Conservation (phyloP, 495 filamentous ascomycete species). For the Neurospora intermedia region DNA sequence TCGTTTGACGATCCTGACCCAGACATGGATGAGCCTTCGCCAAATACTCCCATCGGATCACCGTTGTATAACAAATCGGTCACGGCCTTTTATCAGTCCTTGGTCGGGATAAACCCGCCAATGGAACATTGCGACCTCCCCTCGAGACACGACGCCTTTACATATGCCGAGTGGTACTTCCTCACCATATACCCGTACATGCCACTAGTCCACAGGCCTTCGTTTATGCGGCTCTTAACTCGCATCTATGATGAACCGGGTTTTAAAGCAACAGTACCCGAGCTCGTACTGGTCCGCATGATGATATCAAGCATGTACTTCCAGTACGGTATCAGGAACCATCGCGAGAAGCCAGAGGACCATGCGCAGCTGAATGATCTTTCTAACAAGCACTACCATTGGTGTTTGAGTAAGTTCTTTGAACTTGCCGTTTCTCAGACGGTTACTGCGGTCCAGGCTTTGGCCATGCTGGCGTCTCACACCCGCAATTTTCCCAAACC, state of each 20-base stretch:
- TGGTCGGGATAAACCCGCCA: conserved; percentile 46
- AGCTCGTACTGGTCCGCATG: conserved; percentile 66
- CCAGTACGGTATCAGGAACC: conserved; percentile 55
- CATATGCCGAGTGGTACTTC: conserved; percentile 63
- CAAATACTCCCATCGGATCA: conserved; percentile 27
- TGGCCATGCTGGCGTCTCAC: conserved; percentile 57
- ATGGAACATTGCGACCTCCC: conserved; percentile 47
- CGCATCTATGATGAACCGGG: conserved; percentile 51
- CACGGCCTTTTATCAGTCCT: conserved; percentile 50
- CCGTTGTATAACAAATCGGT: conserved; percentile 58
- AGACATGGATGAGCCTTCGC: conserved; percentile 50
- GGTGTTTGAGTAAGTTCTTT: conserved; percentile 54
- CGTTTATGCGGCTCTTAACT: conserved; percentile 49
- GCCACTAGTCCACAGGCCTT: conserved; percentile 60
- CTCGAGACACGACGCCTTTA: conserved; percentile 43
- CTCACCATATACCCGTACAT: conserved; percentile 59
- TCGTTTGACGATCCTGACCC: conserved; percentile 52
- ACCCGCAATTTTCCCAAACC: conserved; percentile 71
- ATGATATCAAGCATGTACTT: conserved; percentile 60
- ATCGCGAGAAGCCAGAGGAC: conserved; percentile 38
- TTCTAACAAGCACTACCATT: conserved; percentile 68
- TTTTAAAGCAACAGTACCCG: conserved; percentile 49
- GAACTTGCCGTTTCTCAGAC: conserved; percentile 48
- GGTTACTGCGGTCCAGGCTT: conserved; percentile 56
- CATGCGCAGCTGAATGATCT: conserved; percentile 42